Conservation (phyloP, 2,329 filamentous ascomycete genomes). For the Ceratocystis cacaofunesta region DNA sequence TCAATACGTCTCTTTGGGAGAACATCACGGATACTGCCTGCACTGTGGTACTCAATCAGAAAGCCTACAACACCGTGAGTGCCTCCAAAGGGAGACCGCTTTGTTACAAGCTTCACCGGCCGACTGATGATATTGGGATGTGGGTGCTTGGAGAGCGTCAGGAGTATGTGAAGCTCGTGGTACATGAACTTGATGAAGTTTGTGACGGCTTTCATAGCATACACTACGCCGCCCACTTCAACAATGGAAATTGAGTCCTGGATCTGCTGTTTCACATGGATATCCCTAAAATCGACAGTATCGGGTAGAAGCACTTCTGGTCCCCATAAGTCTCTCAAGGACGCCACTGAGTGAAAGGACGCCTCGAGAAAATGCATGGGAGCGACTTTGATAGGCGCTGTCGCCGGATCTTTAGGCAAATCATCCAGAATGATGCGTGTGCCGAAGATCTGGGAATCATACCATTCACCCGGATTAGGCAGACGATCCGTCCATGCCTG, state of each 20-base stretch:
- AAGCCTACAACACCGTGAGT: constrained; percentile 43
- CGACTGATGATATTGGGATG: constrained; percentile 39
- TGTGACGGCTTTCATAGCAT: constrained; percentile 44
- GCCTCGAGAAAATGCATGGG: constrained; percentile 39
- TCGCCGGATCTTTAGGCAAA: constrained; percentile 32
- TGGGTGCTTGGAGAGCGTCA: constrained; percentile 29
- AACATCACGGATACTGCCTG: constrained; percentile 41
- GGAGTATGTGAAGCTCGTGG: constrained; percentile 42
- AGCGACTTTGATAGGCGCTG: constrained; percentile 33
- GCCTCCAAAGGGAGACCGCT: constrained; percentile 39
- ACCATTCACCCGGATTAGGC: constrained; percentile 24
- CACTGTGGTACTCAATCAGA: constrained; percentile 37
- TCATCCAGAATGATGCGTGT: constrained; percentile 41
- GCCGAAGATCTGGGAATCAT: constrained; percentile 39
- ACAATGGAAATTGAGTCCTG: constrained; percentile 47
- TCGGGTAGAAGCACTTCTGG: constrained; percentile 29
- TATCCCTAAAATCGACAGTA: constrained; percentile 33
- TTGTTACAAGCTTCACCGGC: constrained; percentile 41
- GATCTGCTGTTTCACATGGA: constrained; percentile 38
- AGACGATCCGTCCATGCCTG: constrained; percentile 33
- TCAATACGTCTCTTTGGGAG: constrained; percentile 38
- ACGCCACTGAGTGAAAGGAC: constrained; percentile 32
- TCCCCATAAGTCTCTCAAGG: constrained; percentile 32
- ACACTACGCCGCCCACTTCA: constrained; percentile 27
- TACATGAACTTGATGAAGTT: constrained; percentile 46